Percentiles rank a stretch among this genome's conserved stretches.
These are phyloP conservation scores for Zasmidium citrigriseum DNA, from an alignment of 2,329 filamentous ascomycete genomes.

Conservation along the genomic window DNA sequence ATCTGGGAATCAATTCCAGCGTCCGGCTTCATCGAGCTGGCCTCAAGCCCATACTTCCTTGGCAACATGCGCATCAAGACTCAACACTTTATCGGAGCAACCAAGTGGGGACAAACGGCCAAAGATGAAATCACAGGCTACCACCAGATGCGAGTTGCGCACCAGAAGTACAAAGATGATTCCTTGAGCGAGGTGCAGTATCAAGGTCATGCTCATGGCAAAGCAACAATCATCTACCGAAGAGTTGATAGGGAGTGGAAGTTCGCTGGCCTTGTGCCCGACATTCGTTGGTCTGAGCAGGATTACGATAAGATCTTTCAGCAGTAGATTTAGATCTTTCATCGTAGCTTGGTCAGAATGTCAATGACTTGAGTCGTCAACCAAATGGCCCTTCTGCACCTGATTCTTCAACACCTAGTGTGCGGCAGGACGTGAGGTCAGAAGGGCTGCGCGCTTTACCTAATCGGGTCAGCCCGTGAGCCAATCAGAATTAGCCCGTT, in stretches of 20 bases:
- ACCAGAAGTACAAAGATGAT: constrained; percentile 53
- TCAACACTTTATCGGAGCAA: constrained; percentile 54
- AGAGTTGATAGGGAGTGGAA: constrained; percentile 57
- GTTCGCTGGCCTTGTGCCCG: constrained; percentile 53
- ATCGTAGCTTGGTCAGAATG: too few species aligned
- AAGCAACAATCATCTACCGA: constrained; percentile 52
- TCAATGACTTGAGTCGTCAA: too few species aligned
- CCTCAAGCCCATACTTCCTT: constrained; percentile 49
- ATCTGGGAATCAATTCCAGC: constrained; percentile 55
- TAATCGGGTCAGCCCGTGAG: too few species aligned
- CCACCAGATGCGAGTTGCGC: constrained; percentile 57
- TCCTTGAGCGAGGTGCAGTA: constrained; percentile 44
- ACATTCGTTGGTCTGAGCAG: constrained; percentile 53
- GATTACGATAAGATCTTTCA: constrained; percentile 53
- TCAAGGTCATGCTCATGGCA: constrained; percentile 55
- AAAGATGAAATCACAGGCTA: constrained; percentile 50
- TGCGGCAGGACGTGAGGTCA: too few species aligned
- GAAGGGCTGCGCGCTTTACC: too few species aligned
- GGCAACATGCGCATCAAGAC: constrained; percentile 53
- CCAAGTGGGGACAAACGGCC: constrained; percentile 47
- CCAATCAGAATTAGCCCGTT: too few species aligned
- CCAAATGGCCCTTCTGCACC: too few species aligned
- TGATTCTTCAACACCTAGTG: too few species aligned
- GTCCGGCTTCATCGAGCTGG: constrained; percentile 51
- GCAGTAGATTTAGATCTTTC: too few species aligned